Conservation (phyloP, 2,329 filamentous ascomycete species). For the Neofusicoccum cordaticola region DNA sequence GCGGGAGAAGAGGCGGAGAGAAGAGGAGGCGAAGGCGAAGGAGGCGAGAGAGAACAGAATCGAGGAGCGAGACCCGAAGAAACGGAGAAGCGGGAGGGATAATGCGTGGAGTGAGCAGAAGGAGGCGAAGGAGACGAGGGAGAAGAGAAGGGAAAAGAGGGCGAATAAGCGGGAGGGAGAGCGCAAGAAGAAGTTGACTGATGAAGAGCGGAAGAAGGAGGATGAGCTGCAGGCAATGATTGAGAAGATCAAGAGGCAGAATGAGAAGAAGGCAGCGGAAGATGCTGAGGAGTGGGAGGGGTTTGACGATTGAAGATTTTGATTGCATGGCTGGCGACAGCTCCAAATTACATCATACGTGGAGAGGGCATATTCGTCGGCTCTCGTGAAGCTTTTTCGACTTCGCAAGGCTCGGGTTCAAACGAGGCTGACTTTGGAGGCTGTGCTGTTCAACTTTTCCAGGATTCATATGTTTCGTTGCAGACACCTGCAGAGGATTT, state of each 20-base stretch:
- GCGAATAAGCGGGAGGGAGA: conserved; percentile 21
- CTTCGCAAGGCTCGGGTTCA: no score
- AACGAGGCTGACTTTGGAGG: no score
- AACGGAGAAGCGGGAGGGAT: conserved; percentile 26
- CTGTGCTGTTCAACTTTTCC: no score
- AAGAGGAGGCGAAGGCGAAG: conserved; percentile 32
- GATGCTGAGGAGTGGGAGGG: conserved; percentile 31
- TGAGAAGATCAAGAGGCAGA: conserved; percentile 23
- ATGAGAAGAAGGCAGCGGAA: conserved; percentile 22
- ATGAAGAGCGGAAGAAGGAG: conserved; percentile 33
- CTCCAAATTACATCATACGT: no score
- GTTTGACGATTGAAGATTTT: not conserved
- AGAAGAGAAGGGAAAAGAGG: conserved; percentile 34
- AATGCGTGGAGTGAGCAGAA: conserved; percentile 38
- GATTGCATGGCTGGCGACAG: no score
- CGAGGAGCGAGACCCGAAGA: conserved; percentile 12
- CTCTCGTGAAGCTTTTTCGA: no score
- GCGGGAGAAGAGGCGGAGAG: conserved; percentile 42
- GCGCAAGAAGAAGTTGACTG: conserved; percentile 28
- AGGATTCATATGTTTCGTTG: no score
- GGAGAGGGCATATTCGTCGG: no score
- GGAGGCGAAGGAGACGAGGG: conserved; percentile 31
- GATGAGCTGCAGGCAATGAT: conserved; percentile 27
- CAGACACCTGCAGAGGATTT: no score
- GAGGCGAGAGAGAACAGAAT: conserved; percentile 10